These are phyloP conservation scores for Pharnaceum exiguum DNA, from an alignment of 148 eudicot genomes.

Conservation along the genomic window DNA sequence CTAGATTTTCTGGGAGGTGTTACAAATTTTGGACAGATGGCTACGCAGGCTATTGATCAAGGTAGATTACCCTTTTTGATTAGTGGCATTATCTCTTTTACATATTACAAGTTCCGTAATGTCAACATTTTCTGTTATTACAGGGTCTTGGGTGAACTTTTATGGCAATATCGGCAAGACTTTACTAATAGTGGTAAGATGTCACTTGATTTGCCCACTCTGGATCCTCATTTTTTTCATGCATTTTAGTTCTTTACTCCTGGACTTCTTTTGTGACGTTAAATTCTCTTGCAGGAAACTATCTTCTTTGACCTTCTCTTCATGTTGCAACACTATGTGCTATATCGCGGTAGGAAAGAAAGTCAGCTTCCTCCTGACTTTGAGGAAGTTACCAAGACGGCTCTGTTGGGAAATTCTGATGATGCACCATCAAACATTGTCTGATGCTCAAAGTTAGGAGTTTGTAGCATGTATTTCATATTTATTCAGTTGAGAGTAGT, in stretches of 20 bases:
- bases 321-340: slow-evolving; percentile 72
- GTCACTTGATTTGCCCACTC: not conserved
- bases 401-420: slow-evolving; percentile 35
- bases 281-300: slow-evolving; percentile 46
- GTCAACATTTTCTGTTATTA: not conserved
- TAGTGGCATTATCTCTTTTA: not conserved
- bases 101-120: no score
- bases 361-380: slow-evolving; percentile 16
- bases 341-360: slow-evolving; percentile 48
- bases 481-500: no score
- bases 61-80: slow-evolving; percentile 27
- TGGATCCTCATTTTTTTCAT: not conserved
- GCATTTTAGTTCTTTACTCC: not conserved
- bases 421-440: slow-evolving; percentile 24
- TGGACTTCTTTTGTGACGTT: not conserved
- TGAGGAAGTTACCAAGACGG: slow-evolving; percentile 36
- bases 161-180: slow-evolving; percentile 89
- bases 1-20: slow-evolving; percentile 54
- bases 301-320: slow-evolving; percentile 73
- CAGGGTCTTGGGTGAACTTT: slow-evolving; percentile 88
- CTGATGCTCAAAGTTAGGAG: slow-evolving; percentile 17
- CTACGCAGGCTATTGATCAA: slow-evolving; percentile 55
- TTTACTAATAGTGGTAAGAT: slow-evolving; percentile 60
- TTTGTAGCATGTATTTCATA: no score
- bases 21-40: slow-evolving; percentile 51